Percentiles rank a stretch among this genome's conserved stretches.
Evolutionary conservation across 352 stramenopile species (phyloP).

Genomic region (Phytophthora lateralis): DNA sequence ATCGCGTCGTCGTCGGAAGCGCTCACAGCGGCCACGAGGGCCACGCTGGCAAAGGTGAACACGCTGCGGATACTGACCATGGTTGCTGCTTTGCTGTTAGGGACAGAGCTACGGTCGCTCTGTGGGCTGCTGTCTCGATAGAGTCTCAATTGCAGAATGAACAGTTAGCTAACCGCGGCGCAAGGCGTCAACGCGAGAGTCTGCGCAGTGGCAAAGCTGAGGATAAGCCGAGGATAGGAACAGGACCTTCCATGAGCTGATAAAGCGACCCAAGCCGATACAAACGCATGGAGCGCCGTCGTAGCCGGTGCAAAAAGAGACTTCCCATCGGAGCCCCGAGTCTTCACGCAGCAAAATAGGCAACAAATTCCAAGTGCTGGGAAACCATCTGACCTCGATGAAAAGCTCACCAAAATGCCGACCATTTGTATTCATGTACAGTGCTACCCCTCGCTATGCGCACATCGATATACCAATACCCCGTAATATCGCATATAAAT

Average conservation of each 20-base stretch:
- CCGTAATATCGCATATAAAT: no score
- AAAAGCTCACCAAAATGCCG: background rate
- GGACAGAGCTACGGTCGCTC: slow-evolving; percentile 27
- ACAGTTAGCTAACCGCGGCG: slow-evolving; percentile 22
- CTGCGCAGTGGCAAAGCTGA: slow-evolving; percentile 29
- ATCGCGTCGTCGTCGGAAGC: slow-evolving; percentile 9
- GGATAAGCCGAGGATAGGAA: slow-evolving; percentile 38
- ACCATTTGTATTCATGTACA: no score
- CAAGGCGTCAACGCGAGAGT: slow-evolving; percentile 9
- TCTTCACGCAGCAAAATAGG: slow-evolving; percentile 12
- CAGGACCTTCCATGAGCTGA: slow-evolving; percentile 20
- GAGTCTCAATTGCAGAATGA: slow-evolving; percentile 34
- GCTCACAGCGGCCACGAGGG: slow-evolving; percentile 21
- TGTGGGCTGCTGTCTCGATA: slow-evolving; percentile 18
- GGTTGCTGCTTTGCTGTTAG: slow-evolving; percentile 12
- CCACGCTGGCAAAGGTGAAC: slow-evolving; percentile 18
- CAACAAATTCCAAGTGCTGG: slow-evolving; percentile 17
- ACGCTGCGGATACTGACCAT: slow-evolving; percentile 26
- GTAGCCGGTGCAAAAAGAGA: slow-evolving; percentile 28
- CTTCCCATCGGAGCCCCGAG: slow-evolving; percentile 20
- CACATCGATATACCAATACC: no score
- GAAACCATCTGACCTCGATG: slow-evolving; percentile 15
- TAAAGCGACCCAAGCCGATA: slow-evolving; percentile 24
- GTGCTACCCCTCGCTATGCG: no score
- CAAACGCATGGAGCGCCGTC: slow-evolving; percentile 29